These are phyloP conservation scores for Aethionema arabicum DNA, from an alignment of 345 rosid species.

Conservation along the genomic window DNA sequence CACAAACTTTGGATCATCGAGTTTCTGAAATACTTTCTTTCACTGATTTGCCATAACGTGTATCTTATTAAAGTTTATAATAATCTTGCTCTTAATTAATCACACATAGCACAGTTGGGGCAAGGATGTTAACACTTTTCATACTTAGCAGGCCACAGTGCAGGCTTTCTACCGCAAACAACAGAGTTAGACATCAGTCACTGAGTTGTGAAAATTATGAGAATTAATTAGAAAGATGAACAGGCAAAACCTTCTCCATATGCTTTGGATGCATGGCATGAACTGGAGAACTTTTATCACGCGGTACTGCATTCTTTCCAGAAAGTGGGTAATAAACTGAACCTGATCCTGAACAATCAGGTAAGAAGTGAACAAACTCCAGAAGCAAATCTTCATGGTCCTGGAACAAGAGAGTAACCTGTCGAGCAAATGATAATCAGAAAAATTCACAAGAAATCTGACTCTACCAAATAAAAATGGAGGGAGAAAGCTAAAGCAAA, in stretches of 20 bases:
- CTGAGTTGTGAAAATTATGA: neutral
- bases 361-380: constrained; percentile 89
- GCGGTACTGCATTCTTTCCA: constrained; percentile 53
- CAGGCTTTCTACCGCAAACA: constrained; percentile 14
- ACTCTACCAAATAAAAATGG: constrained; percentile 12
- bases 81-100: constrained; percentile 48
- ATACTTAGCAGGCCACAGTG: constrained; percentile 31
- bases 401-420: constrained; percentile 82
- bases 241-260: constrained; percentile 66
- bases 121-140: constrained; percentile 26
- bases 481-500: constrained; percentile 13
- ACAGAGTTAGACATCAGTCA: neutral
- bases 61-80: constrained; percentile 46
- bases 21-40: constrained; percentile 45
- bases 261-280: constrained; percentile 54
- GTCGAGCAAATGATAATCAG: constrained; percentile 25
- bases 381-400: constrained; percentile 79
- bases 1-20: constrained; percentile 54
- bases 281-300: constrained; percentile 59
- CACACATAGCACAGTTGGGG: constrained; percentile 47
- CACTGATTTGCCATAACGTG: constrained; percentile 14
- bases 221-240: neutral
- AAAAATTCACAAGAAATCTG: neutral
- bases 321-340: constrained; percentile 46
- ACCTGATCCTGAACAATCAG: constrained; percentile 64